phyloP scores from a whole-genome alignment of 169 alveolate species.

The Plasmodium ovale region DNA sequence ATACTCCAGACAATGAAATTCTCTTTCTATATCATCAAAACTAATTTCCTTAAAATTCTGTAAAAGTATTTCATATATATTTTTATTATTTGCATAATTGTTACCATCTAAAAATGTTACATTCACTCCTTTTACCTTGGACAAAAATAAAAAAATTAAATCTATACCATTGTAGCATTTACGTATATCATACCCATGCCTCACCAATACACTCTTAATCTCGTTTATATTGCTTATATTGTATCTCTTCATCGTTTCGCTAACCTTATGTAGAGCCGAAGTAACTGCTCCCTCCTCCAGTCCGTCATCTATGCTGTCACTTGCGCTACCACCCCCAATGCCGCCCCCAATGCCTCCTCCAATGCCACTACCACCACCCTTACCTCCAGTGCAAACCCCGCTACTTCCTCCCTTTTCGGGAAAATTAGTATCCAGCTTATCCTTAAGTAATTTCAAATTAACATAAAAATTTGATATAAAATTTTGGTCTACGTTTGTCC shows the following conservation, averaged over 20 bases:
- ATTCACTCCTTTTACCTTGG: constrained; percentile 62
- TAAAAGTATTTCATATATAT: constrained; percentile 50
- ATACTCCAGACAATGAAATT: constrained; percentile 32
- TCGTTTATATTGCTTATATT: constrained; percentile 58
- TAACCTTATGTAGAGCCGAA: constrained; percentile 15
- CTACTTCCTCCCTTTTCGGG: background rate
- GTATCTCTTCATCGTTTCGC: constrained; percentile 47
- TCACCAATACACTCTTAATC: constrained; percentile 36
- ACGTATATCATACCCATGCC: constrained; percentile 53
- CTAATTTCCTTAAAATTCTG: constrained; percentile 13
- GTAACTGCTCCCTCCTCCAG: background rate
- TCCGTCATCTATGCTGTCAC: background rate
- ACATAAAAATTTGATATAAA: constrained; percentile 49
- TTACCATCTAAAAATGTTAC: constrained; percentile 29
- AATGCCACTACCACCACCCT: background rate
- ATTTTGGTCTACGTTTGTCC: constrained; percentile 16
- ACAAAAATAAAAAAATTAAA: constrained; percentile 40
- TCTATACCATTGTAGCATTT: constrained; percentile 62
- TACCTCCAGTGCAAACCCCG: too few relatives aligned
- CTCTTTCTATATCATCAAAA: constrained; percentile 23
- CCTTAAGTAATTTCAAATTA: constrained; percentile 37
- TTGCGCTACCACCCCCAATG: background rate
- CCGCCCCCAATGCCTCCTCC: background rate
- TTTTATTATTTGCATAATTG: constrained; percentile 29
- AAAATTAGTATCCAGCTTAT: constrained; percentile 4